Conservation (phyloP, 2,329 filamentous ascomycete species). For the Neofusicoccum laricinum region DNA sequence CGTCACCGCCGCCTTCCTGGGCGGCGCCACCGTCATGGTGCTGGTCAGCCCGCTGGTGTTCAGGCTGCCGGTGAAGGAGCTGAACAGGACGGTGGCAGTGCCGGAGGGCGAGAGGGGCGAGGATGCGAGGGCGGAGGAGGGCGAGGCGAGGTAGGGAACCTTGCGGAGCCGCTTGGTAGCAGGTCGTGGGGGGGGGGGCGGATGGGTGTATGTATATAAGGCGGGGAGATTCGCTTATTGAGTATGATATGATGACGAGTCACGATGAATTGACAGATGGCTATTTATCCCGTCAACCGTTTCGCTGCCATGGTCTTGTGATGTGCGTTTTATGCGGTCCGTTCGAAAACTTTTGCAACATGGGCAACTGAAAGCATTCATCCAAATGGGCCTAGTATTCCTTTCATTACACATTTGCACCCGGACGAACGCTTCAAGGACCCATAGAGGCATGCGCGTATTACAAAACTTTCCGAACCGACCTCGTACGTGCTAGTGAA, state of each 20-base stretch:
- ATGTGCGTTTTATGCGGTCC: too few relatives aligned
- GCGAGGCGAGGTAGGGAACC: not conserved
- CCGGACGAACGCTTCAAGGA: too few relatives aligned
- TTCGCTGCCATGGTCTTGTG: too few relatives aligned
- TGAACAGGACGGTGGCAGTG: not conserved
- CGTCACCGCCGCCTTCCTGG: slow-evolving; percentile 50
- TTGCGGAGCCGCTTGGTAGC: not conserved
- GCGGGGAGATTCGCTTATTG: not conserved
- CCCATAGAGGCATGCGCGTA: too few relatives aligned
- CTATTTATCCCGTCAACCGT: not conserved
- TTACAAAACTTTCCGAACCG: too few relatives aligned
- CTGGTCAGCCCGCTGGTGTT: slow-evolving; percentile 26
- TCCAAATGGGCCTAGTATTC: too few relatives aligned
- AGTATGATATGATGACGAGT: not conserved
- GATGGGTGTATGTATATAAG: too few relatives aligned
- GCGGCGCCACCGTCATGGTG: slow-evolving; percentile 44
- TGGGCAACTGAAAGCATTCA: too few relatives aligned
- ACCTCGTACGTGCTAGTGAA: too few relatives aligned
- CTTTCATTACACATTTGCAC: too few relatives aligned
- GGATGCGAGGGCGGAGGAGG: not conserved
- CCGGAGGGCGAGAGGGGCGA: not conserved
- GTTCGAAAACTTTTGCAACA: too few relatives aligned
- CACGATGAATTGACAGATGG: not conserved
- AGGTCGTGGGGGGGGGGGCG: not conserved
- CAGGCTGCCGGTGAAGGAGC: slow-evolving; percentile 2